Evolutionary conservation across 2,329 filamentous ascomycete genomes (phyloP), one percentile per base, ranked within the genome.

Genomic region (Rhinocladiella mackenziei): DNA sequence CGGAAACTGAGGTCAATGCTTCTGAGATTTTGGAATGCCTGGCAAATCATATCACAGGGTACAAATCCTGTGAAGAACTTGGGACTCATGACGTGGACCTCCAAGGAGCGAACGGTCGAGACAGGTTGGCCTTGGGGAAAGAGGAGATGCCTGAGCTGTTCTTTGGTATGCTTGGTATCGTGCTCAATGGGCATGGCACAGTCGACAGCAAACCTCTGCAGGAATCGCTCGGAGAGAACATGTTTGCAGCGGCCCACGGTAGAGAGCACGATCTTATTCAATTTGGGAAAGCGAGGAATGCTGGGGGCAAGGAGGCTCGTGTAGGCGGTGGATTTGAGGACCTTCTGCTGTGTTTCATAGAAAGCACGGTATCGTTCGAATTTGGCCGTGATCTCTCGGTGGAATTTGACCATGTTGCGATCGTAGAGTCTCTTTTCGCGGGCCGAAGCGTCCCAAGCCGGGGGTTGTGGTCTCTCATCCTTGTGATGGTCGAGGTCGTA

Each of bases 351-450:
- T 9, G 39, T 43, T 11, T 50, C 36, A 23, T 43, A 56, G 14
- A 52, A 31, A 4, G 32, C 28, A 18, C 46, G 40, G 38, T 56
- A 57, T 18, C 42, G 34, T 1, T 49, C 42, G 38, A 50, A 57
- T 30, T 53, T 52, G 31, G 40, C 22, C 32, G 39, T 28, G 15
- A 54, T 42, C 22, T 50, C 48, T 8, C 35, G 30, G 13, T 53
- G 37, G 41, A 45, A 56, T 22, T 57, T 57, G 38, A 25, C 29
- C 26, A 51, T 31, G 42, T 55, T 57, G n/a, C 55, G 53, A 11
- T 52, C 45, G 34, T 51, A 55, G 10, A 57, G 48, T 39, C 55
- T 49, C 23, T 33, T 40, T 33, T 51, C 51, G 28, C 55, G 51
- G 9, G 37, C 32, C 5, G 46, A 40, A 11, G 49, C 51, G 31